Conservation (phyloP, 1,139 yeast genomes). For the Casaregolazyma lundiana region DNA sequence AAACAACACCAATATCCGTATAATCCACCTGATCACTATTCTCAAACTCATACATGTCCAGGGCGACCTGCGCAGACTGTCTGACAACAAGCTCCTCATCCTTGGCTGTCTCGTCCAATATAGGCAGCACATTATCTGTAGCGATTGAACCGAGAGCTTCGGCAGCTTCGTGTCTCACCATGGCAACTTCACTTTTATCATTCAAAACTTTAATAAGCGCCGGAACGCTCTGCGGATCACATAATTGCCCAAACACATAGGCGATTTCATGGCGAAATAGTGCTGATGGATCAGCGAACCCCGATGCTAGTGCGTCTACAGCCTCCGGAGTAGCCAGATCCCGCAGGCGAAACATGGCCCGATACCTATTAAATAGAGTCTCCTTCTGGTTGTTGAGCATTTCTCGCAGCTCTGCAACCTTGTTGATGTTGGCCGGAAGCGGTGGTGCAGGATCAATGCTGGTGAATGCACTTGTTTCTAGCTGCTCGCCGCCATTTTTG, state of each 20-base stretch:
- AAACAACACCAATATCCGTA: constrained; percentile 38
- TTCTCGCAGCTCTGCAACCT: constrained; percentile 58
- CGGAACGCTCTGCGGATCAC: constrained; percentile 91
- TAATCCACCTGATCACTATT: constrained; percentile 81
- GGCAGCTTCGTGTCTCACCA: constrained; percentile 99
- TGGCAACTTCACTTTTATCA: constrained; percentile 79
- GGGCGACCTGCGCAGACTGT: constrained; percentile 93
- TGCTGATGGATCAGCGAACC: constrained; percentile 86
- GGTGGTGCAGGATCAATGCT: constrained; percentile 99
- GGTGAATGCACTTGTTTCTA: constrained; percentile 73
- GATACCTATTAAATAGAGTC: constrained; percentile 87
- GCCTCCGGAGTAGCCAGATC: constrained; percentile 94
- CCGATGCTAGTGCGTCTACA: constrained; percentile 83
- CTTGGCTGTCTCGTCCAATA: constrained; percentile 68
- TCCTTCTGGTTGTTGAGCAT: constrained; percentile 70
- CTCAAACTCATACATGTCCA: constrained; percentile 97
- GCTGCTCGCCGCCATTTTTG: constrained; percentile 53
- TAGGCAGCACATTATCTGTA: constrained; percentile 91
- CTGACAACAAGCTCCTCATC: constrained; percentile 89
- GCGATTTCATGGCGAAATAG: constrained; percentile 97
- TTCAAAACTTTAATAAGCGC: constrained; percentile 75
- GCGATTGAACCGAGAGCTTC: constrained; percentile 98
- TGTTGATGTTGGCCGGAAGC: constrained; percentile 50
- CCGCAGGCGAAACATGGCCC: constrained; percentile 97
- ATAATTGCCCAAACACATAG: constrained; percentile 94